These are phyloP conservation scores for Veloboletus limbatus DNA, from an alignment of 1,284 basidiomycete species.

Conservation along the genomic window DNA sequence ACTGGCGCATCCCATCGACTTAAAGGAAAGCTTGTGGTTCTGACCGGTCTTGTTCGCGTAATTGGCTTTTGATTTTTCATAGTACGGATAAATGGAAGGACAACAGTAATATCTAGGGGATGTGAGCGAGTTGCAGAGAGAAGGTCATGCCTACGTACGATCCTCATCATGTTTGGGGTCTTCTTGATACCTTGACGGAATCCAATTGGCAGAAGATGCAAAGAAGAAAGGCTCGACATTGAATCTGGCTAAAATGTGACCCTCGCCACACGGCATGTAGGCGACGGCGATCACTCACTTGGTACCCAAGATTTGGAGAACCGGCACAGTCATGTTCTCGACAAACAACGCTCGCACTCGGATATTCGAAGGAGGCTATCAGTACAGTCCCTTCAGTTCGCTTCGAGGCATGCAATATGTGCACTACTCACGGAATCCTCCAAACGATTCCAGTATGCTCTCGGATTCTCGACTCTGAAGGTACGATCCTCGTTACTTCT, in stretches of 20 bases:
- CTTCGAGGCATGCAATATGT: background rate
- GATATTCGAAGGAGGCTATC: conserved; percentile 34
- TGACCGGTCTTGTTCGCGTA: conserved; percentile 9
- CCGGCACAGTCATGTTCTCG: conserved; percentile 45
- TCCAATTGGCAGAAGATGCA: conserved; percentile 54
- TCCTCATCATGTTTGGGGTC: conserved; percentile 39
- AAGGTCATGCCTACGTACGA: conserved; percentile 39
- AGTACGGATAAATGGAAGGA: conserved; percentile 45
- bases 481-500: conserved; percentile 8
- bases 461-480: conserved; percentile 5
- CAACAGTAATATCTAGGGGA: conserved; percentile 46
- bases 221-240: conserved; percentile 58
- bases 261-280: background rate
- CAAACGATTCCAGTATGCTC: conserved; percentile 21
- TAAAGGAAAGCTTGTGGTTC: background rate
- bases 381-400: conserved; percentile 2
- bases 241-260: conserved; percentile 19
- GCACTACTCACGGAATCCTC: conserved; percentile 14
- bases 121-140: background rate
- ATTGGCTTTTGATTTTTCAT: conserved; percentile 29
- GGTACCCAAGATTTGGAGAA: conserved; percentile 53
- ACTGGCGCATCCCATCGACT: background rate
- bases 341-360: conserved; percentile 51
- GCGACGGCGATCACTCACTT: conserved; percentile 31
- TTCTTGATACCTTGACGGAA: conserved; percentile 53